phyloP scores from a whole-genome alignment of 768 basidiomycete species.

The Candolleomyces aberdarensis region DNA sequence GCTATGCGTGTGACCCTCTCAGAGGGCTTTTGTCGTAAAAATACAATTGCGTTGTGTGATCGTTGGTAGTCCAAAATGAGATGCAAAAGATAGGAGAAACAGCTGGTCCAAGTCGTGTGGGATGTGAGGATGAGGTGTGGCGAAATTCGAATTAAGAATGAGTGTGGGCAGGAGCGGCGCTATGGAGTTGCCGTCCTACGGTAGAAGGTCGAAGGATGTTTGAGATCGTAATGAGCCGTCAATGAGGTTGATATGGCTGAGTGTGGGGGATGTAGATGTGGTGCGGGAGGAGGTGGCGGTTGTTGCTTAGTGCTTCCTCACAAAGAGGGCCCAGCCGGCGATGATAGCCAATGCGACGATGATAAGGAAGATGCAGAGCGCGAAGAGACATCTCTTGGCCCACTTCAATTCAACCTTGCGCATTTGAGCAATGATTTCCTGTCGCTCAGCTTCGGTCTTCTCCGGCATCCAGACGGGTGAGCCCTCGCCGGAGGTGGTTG shows the following conservation, averaged over 20 bases:
- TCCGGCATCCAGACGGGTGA: conserved; percentile 51
- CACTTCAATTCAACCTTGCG: conserved; percentile 51
- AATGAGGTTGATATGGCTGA: background rate
- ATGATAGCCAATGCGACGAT: conserved; percentile 30
- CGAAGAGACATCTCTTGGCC: conserved; percentile 54
- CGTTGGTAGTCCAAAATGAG: background rate
- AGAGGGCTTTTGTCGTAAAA: background rate
- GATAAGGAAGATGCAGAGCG: conserved; percentile 44
- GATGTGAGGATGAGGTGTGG: background rate
- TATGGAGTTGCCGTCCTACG: background rate
- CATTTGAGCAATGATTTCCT: conserved; percentile 43
- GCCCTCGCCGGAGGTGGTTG: conserved; percentile 15
- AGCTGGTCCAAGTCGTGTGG: background rate
- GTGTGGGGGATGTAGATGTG: background rate
- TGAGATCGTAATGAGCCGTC: background rate
- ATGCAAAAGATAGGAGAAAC: background rate
- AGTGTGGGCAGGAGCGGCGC: background rate
- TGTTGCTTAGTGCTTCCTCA: conserved; percentile 3
- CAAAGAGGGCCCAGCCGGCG: conserved; percentile 29
- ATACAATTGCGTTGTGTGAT: background rate
- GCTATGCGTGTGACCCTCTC: conserved; percentile 1
- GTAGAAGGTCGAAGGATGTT: background rate
- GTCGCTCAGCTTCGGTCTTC: conserved; percentile 50
- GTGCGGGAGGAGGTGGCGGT: background rate
- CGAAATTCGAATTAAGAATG: background rate